Base-by-base conservation (phyloP, 164 flowering plant genomes). In the Nymphaea colorata region DNA sequence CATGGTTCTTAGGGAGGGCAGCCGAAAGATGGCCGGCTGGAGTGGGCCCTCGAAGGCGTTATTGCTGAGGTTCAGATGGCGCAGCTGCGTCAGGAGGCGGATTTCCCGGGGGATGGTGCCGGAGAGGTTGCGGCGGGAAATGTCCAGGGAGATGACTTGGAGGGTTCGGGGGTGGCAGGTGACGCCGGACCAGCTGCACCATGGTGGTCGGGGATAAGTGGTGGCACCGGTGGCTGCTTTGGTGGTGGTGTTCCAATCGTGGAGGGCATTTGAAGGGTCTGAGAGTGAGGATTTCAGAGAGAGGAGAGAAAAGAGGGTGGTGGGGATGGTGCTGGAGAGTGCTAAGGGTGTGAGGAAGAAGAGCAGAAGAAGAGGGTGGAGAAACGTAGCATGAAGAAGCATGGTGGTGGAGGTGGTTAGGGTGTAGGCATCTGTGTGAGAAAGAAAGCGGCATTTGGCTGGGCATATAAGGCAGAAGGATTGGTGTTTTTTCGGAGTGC, bases 151-250 rank as follows among this genome's bases (percentile, higher is more conserved):
- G 5, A 66, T 75, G 67, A 92, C 67, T 3, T 77, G 80, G 43
- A 67, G 43, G 0, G 82, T 82, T 6, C 64, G 66, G 10, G 66
- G 77, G 70, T 80, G 81, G 76, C 99, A 95, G 44, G 74, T 69
- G 74, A 95, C 68, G 36, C 98, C 98, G 17, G 94, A 79, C 99
- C 99, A 95, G 4, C 85, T 66, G 72, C 99, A 95, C 96, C 93
- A 90, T 43, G 76, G 60, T 0, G 86, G 84, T 42, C 65, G 71
- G 7, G 62, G 70, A n/a, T 64, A 15, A 68, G 73, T 16, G 14
- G 59, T 17, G 41, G 36, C 36, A 25, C 36, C 36, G 36, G 69
- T 8, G 79, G 74, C 2, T 41, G 69, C 57, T 76, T 67, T 71
- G 65, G 8, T 68, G 41, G 12, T 12, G 3, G 75, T 68, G 44